Evolutionary conservation across 73 alveolate genomes (phyloP), one percentile per base, ranked within the genome.

Genomic region (Urostyla sp.): DNA sequence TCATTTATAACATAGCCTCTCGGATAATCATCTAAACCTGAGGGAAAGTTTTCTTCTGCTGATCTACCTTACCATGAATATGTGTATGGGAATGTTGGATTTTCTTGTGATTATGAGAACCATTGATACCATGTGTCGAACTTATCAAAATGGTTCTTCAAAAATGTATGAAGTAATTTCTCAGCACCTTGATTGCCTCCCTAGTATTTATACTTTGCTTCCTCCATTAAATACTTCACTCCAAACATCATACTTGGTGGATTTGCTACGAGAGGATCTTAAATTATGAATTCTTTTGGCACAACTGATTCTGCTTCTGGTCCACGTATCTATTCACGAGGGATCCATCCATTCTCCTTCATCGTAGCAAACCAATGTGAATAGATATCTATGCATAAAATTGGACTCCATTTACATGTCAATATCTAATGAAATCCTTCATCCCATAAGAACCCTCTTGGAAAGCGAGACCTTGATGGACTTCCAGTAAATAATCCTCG

Each of bases 371-470:
- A 53, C 99, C 99, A 97, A 45, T 94, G 92, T 51, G 82, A 75
- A 36, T 96, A 84, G 45, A 97, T 85, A 66, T 93, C 98, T 72
- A 93, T 67, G 74, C 98, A 95, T 28, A 97, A 63, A n/a, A 83
- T 69, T 30, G 90, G 80, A 36, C 91, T 85, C 99, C 99, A 97
- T 56, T 94, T 55, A 61, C 98, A 89, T 28, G 93, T 88, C 40
- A 97, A 76, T 75, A 91, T 61, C 44, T 91, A 88, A 80, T 97
- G 99, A 54, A 97, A 97, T 30, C 99, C 99, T 72, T 97, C 99
- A 86, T 97, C 99, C 99, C 99, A 97, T 58, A 97, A 78, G 80
- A 97, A 97, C 18, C 99, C 99, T 67, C 99, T 63, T 0, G 99
- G 99, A 63, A 97, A 97, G 74, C 92, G 92, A 37, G 97, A 80